These are phyloP conservation scores for Vitis labrusca DNA, from an alignment of 164 flowering plant genomes.

Conservation along the genomic window DNA sequence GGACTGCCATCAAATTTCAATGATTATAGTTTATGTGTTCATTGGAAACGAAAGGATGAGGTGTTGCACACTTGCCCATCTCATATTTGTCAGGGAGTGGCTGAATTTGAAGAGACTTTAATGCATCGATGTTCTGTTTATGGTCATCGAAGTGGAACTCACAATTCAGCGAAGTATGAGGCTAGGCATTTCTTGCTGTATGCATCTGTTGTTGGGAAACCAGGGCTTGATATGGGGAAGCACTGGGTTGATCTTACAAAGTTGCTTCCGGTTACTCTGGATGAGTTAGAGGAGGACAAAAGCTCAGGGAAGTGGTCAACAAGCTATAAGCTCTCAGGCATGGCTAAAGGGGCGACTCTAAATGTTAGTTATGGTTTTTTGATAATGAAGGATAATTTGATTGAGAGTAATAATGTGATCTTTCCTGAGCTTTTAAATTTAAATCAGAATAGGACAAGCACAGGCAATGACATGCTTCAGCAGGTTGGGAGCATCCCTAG, in stretches of 20 bases:
- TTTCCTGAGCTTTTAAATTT: slow-evolving; percentile 15
- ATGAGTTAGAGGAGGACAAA: slow-evolving; percentile 41
- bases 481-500: slow-evolving; percentile 20
- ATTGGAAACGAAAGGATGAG: slow-evolving; percentile 44
- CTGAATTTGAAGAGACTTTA: slow-evolving; percentile 41
- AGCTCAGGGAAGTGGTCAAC: slow-evolving; percentile 40
- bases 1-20: slow-evolving; percentile 54
- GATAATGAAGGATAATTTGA: slow-evolving; percentile 11
- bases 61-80: slow-evolving; percentile 23
- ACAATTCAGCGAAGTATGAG: slow-evolving; percentile 34
- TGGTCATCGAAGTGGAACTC: slow-evolving; percentile 30
- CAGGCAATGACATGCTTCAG: slow-evolving; percentile 7
- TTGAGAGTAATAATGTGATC: slow-evolving; percentile 7
- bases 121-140: slow-evolving; percentile 36
- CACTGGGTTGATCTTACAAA: slow-evolving; percentile 51
- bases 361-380: slow-evolving; percentile 44
- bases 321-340: slow-evolving; percentile 38
- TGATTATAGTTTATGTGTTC: slow-evolving; percentile 29
- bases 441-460: slow-evolving; percentile 4
- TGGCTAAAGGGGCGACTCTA: slow-evolving; percentile 37
- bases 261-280: slow-evolving; percentile 38
- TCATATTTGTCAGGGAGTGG: slow-evolving; percentile 26
- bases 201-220: slow-evolving; percentile 31
- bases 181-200: slow-evolving; percentile 31
- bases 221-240: slow-evolving; percentile 49